phyloP scores from a whole-genome alignment of 1,139 yeast genomes.

The Yamadazyma trypodendri region DNA sequence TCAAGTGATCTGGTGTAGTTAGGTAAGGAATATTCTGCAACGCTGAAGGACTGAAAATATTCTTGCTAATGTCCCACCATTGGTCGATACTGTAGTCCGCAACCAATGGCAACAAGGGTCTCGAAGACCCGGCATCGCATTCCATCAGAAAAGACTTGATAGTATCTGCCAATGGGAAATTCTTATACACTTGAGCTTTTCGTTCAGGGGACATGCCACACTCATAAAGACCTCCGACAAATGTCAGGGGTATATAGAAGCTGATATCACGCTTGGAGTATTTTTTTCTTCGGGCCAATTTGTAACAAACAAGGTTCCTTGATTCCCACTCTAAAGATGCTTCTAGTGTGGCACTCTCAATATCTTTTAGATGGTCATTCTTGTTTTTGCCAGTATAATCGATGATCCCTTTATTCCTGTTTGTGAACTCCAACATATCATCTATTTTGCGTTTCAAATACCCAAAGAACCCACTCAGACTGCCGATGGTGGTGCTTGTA shows the following conservation, averaged over 20 bases:
- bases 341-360: constrained; percentile 21
- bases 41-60: constrained; percentile 24
- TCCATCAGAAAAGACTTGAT: constrained; percentile 20
- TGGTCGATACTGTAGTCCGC: constrained; percentile 55
- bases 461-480: constrained; percentile 4
- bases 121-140: constrained; percentile 38
- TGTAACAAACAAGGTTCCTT: constrained; percentile 49
- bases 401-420: constrained; percentile 20
- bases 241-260: constrained; percentile 56
- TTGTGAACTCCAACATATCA: constrained; percentile 20
- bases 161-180: constrained; percentile 16
- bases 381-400: constrained; percentile 28
- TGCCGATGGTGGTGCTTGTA: not conserved
- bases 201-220: constrained; percentile 38
- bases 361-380: constrained; percentile 20
- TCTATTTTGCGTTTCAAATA: constrained; percentile 21
- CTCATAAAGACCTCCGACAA: constrained; percentile 66
- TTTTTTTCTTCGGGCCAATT: constrained; percentile 61
- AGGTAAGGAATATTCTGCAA: constrained; percentile 59
- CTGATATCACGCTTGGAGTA: constrained; percentile 51
- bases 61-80: constrained; percentile 39
- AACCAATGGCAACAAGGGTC: constrained; percentile 57
- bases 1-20: constrained; percentile 47
- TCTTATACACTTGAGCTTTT: constrained; percentile 20
- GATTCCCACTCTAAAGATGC: constrained; percentile 30